Percentiles rank a stretch among this genome's conserved stretches.
Conservation (phyloP, 306 rosid species). For the Rosa chinensis region DNA sequence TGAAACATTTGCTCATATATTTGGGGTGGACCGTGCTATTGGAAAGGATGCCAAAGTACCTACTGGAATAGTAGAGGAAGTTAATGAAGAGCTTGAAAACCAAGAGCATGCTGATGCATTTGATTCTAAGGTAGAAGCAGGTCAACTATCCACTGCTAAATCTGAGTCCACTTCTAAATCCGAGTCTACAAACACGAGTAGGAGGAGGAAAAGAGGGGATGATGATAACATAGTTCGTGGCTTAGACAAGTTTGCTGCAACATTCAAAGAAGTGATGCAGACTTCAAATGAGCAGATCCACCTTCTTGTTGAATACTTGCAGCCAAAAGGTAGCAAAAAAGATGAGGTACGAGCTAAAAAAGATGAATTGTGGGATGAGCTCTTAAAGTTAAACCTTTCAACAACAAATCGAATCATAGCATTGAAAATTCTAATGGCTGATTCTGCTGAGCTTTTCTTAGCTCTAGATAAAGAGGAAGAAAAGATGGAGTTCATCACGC, state of each 20-base stretch:
- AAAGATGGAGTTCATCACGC: not conserved
- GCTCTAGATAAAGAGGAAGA: not conserved
- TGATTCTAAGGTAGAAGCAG: not conserved
- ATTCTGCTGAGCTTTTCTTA: not conserved
- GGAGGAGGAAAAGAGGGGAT: not conserved
- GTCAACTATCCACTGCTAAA: not conserved
- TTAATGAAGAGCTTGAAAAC: not conserved
- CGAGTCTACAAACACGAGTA: not conserved
- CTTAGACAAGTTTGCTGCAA: not conserved
- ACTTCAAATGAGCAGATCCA: not conserved
- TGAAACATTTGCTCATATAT: no score
- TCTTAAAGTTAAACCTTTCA: not conserved
- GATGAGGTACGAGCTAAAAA: not conserved
- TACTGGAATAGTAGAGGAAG: not conserved
- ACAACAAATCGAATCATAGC: not conserved
- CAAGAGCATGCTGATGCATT: not conserved
- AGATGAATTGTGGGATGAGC: not conserved
- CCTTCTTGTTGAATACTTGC: not conserved
- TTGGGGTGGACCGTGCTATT: no score
- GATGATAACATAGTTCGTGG: not conserved
- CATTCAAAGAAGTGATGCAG: not conserved
- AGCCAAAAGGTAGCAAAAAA: not conserved
- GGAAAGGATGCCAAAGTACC: not conserved
- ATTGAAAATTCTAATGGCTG: not conserved
- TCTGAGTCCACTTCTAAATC: not conserved